Evolutionary conservation across 805 yeast genomes (phyloP), one percentile per base, ranked within the genome.

Genomic region (Ogataea salicorniae): DNA sequence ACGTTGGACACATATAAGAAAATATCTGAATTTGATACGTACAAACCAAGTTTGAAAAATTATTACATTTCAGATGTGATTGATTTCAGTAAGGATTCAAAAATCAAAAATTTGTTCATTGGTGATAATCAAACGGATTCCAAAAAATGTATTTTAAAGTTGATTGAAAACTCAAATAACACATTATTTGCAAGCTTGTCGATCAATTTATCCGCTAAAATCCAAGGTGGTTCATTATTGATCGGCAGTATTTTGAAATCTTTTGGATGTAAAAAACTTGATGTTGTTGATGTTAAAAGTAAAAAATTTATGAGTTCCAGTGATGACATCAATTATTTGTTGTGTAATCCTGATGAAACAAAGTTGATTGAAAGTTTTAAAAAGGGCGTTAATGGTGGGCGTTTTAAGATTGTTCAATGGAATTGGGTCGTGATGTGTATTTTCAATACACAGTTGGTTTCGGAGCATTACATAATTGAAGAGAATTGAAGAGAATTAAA

Each of bases 381-480:
- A 17, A 60, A 54, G 18, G 48, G 58, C n/a, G 46, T 63, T 18
- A 50, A 49, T 23, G 51, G 47, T 38, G 54, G 34, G 16, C 57
- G 49, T 11, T 73, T 60, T 35, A 63, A 62, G 13, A 65, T 77
- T 1, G 72, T 80, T 16, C 84, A 79, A 50, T 81, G 86, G 87
- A 78, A 80, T 44, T 80, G 84, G 84, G 75, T 83, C 43, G 79
- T 81, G 14, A 63, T 72, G 48, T 71, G 80, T 41, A 76, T 81
- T 0, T 81, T 81, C 62, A 70, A 68, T 43, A 70, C 74, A 72
- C 55, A 61, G n/a, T 34, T 59, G 33, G 51, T 54, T n/a, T 42
- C 47, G 4, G 53, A 54, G 23, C 48, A 46, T 42, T 50, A 52
- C 36, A 50, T 59, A 22, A 42, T 59, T n/a, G 57, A 55, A 26